Percentiles rank a stretch among this genome's conserved stretches.
Evolutionary conservation across 2,329 filamentous ascomycete species (phyloP).

Genomic region (Alternaria brassicae): DNA sequence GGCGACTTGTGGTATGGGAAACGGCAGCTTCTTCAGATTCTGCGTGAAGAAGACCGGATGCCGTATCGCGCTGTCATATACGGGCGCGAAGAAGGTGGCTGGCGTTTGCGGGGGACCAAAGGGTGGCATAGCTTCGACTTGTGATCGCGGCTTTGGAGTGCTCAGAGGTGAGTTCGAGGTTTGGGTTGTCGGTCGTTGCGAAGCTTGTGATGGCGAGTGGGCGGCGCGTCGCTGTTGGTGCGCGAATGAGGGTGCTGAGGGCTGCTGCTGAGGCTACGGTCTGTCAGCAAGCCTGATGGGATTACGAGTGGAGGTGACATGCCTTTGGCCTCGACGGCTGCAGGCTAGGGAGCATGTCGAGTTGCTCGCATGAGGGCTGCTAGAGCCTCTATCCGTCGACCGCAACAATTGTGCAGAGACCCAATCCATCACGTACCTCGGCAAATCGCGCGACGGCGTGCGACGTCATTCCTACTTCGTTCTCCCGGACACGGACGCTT

Average conservation of each 20-base stretch:
- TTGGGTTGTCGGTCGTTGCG: conserved; percentile 1
- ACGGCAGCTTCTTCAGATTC: conserved; percentile 64
- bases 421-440: conserved; percentile 29
- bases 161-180: not conserved
- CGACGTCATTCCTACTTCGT: conserved; percentile 32
- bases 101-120: conserved; percentile 26
- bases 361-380: conserved; percentile 13
- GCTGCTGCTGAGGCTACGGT: conserved; percentile 32
- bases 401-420: conserved; percentile 10
- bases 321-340: conserved; percentile 54
- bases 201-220: conserved; percentile 24
- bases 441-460: conserved; percentile 16
- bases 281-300: conserved; percentile 19
- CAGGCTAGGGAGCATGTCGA: conserved; percentile 48
- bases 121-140: conserved; percentile 60
- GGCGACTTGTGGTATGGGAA: conserved; percentile 48
- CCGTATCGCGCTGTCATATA: conserved; percentile 64
- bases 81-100: conserved; percentile 23
- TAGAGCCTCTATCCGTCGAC: not conserved
- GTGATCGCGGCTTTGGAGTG: conserved; percentile 45
- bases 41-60: conserved; percentile 82
- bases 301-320: not conserved
- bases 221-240: conserved; percentile 37
- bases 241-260: conserved; percentile 26
- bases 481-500: conserved; percentile 29